phyloP scores from a whole-genome alignment of 1,284 basidiomycete species.

The Boletus smithii region DNA sequence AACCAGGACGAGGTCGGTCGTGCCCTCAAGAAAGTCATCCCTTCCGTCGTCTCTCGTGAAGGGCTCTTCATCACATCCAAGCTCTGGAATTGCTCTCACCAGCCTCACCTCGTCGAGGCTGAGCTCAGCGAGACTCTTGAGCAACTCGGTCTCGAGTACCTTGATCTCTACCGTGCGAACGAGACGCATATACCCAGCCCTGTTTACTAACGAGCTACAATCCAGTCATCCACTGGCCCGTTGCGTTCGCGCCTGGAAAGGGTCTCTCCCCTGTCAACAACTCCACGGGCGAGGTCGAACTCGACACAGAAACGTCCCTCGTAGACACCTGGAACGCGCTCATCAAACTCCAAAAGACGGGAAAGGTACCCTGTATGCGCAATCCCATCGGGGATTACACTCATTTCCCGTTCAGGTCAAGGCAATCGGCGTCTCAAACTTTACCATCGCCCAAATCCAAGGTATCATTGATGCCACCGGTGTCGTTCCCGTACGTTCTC shows the following conservation, averaged over 20 bases:
- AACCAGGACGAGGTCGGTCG: slow-evolving; percentile 76
- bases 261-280: slow-evolving; percentile 53
- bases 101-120: slow-evolving; percentile 60
- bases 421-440: slow-evolving; percentile 80
- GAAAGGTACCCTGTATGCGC: slow-evolving; percentile 35
- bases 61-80: slow-evolving; percentile 86
- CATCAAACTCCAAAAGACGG: slow-evolving; percentile 53
- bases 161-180: slow-evolving; percentile 72
- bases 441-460: slow-evolving; percentile 63
- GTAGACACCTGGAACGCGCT: slow-evolving; percentile 84
- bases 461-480: slow-evolving; percentile 73
- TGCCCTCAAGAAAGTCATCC: slow-evolving; percentile 75
- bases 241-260: slow-evolving; percentile 65
- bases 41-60: slow-evolving; percentile 74
- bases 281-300: slow-evolving; percentile 44
- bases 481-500: slow-evolving; percentile 55
- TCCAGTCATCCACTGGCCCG: slow-evolving; percentile 85
- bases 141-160: slow-evolving; percentile 68
- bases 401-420: slow-evolving; percentile 40
- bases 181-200: slow-evolving; percentile 1
- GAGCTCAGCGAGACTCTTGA: slow-evolving; percentile 74
- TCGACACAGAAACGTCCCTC: slow-evolving; percentile 61
- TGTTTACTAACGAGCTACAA: not conserved
- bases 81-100: slow-evolving; percentile 71
- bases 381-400: not conserved